Conservation (phyloP, 2,329 filamentous ascomycete genomes). For the Fusarium udum region DNA sequence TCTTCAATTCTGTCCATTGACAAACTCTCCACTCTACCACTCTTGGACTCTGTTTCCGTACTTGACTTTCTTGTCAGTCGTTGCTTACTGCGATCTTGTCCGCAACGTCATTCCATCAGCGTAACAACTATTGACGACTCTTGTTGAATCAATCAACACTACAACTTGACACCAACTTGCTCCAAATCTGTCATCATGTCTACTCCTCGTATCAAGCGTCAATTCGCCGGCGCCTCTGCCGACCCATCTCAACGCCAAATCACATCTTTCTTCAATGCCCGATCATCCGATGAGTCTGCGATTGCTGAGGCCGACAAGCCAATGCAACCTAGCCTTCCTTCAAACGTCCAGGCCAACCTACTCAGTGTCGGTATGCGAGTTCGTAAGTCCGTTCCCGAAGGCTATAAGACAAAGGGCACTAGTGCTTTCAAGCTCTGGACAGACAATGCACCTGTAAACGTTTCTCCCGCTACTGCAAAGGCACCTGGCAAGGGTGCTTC, state of each 20-base stretch:
- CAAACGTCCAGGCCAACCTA: conserved; percentile 80
- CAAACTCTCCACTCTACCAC: conserved; percentile 30
- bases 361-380: conserved; percentile 93
- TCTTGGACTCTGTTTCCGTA: conserved; percentile 3
- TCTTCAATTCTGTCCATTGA: conserved; percentile 9
- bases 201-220: conserved; percentile 66
- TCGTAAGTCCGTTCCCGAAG: conserved; percentile 90
- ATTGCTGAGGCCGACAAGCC: conserved; percentile 40
- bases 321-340: conserved; percentile 64
- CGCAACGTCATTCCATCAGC: conserved; percentile 7
- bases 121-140: conserved; percentile 2
- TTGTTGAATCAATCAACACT: background rate
- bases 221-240: conserved; percentile 67
- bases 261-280: conserved; percentile 67
- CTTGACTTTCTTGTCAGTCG: background rate
- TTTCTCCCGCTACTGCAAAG: conserved; percentile 5
- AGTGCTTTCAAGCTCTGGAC: conserved; percentile 63
- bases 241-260: conserved; percentile 70
- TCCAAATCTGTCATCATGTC: conserved; percentile 54
- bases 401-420: conserved; percentile 79
- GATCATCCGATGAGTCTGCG: conserved; percentile 45
- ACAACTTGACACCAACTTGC: background rate
- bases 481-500: conserved; percentile 44
- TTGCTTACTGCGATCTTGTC: background rate
- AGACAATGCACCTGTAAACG: conserved; percentile 43